Base-by-base conservation (phyloP, 2,329 filamentous ascomycete species). In the Botryotinia calthae region DNA sequence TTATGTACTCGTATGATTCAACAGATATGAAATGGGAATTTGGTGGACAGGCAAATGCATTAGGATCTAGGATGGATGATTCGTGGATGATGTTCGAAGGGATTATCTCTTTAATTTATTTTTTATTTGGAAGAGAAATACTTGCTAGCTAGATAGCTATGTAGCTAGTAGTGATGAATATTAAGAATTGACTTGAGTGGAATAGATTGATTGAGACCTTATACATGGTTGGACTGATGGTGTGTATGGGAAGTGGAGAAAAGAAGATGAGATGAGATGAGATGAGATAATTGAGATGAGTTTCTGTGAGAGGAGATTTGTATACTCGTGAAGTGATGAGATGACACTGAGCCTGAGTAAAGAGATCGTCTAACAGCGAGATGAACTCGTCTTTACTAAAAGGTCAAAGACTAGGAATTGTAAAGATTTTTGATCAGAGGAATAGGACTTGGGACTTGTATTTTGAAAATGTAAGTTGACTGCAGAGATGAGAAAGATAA, bases 1-100 rank as follows among this genome's bases (percentile, higher is more conserved):
- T 59, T 42, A 40, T n/a, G 51, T 56, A 56, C 51, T 56, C 37
- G 59, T 62, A 62, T n/a, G 59, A 62, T 62, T 62, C 59, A 62
- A 62, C 34, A 37, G 59, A 62, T 62, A n/a, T 59, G 56, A 59
- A 34, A 34, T 62, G 37, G 37, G 48, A 54, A n/a, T 42, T 56
- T 4, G n/a, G 51, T 56, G 59, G 37, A 34, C 1, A 62, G 22
- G 12, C 4, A 10, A 62, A 62, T 40, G 59, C 25, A 40, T 37
- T n/a, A n/a, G 31, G 59, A 42, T 62, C 25, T 42, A 40, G 25
- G 22, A n/a, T 62, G 12, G 14, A 22, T 14, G 59, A 62, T 40
- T 16, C 34, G 18, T 62, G 34, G 3, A 40, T 62, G 59, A 42
- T n/a, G 6, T 56, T 28, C n/a, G 18, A 25, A 40, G 37, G 34